Evolutionary conservation across 805 yeast genomes (phyloP).

Genomic region (Kuraishia hungarica): DNA sequence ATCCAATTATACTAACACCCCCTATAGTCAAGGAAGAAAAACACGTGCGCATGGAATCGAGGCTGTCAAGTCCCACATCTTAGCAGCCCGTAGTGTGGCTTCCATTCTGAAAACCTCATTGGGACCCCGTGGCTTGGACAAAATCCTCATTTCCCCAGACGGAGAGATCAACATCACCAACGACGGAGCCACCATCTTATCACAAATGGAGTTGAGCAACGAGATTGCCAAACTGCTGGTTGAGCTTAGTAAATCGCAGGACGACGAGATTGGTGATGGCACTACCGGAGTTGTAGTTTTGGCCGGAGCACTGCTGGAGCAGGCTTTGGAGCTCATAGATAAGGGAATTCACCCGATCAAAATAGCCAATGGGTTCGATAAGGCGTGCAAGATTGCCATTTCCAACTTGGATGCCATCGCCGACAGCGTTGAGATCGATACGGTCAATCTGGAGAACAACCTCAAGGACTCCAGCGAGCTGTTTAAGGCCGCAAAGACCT

Average conservation of each 20-base stretch:
- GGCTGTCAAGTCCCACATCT: slow-evolving; percentile 79
- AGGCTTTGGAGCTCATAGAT: slow-evolving; percentile 89
- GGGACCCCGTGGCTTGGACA: slow-evolving; percentile 98
- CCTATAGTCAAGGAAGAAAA: slow-evolving; percentile 28
- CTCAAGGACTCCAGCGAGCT: slow-evolving; percentile 42
- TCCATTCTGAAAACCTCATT: slow-evolving; percentile 85
- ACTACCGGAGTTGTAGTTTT: slow-evolving; percentile 98
- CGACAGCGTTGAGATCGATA: slow-evolving; percentile 48
- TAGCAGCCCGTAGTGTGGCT: slow-evolving; percentile 93
- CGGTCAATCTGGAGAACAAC: slow-evolving; percentile 27
- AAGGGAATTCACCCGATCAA: slow-evolving; percentile 97
- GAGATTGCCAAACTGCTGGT: slow-evolving; percentile 94
- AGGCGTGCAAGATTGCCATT: slow-evolving; percentile 90
- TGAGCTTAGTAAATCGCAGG: slow-evolving; percentile 90
- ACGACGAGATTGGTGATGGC: slow-evolving; percentile 98
- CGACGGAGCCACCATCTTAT: slow-evolving; percentile 95
- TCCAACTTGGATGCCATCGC: slow-evolving; percentile 66
- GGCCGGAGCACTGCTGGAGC: slow-evolving; percentile 90
- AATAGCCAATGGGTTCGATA: slow-evolving; percentile 95
- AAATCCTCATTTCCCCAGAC: slow-evolving; percentile 89
- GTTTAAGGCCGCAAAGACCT: slow-evolving; percentile 88
- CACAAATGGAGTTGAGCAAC: slow-evolving; percentile 93
- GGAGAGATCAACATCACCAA: slow-evolving; percentile 98
- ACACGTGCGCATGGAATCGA: slow-evolving; percentile 66
- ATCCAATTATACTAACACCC: slow-evolving; percentile 1